Conservation (phyloP, 2,329 filamentous ascomycete species). For the Helotiales sp. region DNA sequence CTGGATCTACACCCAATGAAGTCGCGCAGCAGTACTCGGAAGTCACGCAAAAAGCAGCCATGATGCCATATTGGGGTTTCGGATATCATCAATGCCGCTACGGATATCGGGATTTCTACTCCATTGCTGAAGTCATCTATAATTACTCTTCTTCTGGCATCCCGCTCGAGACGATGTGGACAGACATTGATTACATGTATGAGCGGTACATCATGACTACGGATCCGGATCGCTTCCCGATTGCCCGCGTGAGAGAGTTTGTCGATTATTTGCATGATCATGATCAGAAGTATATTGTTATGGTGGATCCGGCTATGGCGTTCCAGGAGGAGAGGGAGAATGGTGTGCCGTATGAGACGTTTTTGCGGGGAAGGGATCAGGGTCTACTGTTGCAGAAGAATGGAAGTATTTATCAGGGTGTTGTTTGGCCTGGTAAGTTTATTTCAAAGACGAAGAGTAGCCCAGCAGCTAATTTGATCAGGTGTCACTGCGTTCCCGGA, state of each 20-base stretch:
- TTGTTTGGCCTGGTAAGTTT: constrained; percentile 69
- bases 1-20: constrained; percentile 61
- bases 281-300: constrained; percentile 74
- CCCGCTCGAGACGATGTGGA: constrained; percentile 73
- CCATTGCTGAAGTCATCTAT: constrained; percentile 68
- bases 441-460: neutral
- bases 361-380: constrained; percentile 45
- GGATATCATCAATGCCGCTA: constrained; percentile 69
- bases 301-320: constrained; percentile 73
- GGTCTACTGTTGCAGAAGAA: constrained; percentile 49
- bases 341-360: constrained; percentile 46
- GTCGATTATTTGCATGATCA: constrained; percentile 69
- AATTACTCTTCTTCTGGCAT: constrained; percentile 70
- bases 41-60: constrained; percentile 59
- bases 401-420: constrained; percentile 62
- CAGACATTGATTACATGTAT: constrained; percentile 67
- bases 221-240: constrained; percentile 64
- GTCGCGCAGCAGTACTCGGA: constrained; percentile 64
- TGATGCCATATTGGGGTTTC: constrained; percentile 69
- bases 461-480: neutral
- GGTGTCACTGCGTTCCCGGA: constrained; percentile 75
- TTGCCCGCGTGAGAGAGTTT: constrained; percentile 66
- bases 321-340: constrained; percentile 50
- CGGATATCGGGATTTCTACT: constrained; percentile 66
- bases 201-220: constrained; percentile 45